Conservation (phyloP, 306 rosid species). For the Rosa chinensis region DNA sequence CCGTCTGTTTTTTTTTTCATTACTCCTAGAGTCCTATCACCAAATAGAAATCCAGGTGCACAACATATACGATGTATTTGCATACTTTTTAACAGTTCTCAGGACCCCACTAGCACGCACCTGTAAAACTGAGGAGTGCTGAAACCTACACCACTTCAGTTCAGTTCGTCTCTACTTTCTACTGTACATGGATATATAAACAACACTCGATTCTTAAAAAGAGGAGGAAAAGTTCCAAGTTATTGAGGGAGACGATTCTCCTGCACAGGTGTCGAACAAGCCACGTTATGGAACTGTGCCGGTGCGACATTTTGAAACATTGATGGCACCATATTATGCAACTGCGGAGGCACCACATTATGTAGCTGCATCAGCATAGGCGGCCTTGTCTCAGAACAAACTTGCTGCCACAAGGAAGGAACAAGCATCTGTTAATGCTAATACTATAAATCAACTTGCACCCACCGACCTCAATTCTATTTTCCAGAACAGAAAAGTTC, state of each 20-base stretch:
- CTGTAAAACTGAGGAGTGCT: background rate
- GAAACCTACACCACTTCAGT: background rate
- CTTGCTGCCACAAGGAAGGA: constrained; percentile 19
- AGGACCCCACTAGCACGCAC: background rate
- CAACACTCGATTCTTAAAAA: background rate
- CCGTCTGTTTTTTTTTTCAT: too few relatives aligned
- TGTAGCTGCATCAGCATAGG: constrained; percentile 5
- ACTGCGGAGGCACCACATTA: constrained; percentile 19
- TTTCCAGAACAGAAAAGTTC: background rate
- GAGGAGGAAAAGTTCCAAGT: background rate
- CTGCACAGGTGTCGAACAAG: constrained; percentile 4
- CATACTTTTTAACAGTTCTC: background rate
- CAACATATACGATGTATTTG: background rate
- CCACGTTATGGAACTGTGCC: constrained; percentile 18
- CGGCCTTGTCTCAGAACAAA: background rate
- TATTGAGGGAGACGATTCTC: constrained; percentile 22
- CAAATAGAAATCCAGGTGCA: background rate
- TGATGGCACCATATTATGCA: constrained; percentile 18
- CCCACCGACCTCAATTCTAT: background rate
- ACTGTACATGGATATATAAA: background rate
- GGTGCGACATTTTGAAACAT: constrained; percentile 28
- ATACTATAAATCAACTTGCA: background rate
- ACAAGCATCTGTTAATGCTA: background rate
- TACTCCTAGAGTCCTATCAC: too few relatives aligned
- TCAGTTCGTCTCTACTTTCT: background rate